These are phyloP conservation scores for Globisporangium yorkense DNA, from an alignment of 352 stramenopile species.

Conservation along the genomic window DNA sequence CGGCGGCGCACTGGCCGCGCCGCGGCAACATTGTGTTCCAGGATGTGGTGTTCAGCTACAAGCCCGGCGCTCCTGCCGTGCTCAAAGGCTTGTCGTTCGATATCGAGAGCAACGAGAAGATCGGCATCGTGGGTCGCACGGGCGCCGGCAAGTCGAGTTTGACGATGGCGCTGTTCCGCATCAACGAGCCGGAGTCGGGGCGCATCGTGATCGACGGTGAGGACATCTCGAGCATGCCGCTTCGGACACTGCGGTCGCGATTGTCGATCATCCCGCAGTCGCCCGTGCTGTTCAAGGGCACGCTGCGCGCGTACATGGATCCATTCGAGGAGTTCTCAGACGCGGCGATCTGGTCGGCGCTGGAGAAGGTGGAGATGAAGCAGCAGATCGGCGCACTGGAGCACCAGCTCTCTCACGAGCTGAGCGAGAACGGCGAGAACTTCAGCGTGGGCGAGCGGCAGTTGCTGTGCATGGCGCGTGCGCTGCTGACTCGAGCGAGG, in stretches of 20 bases:
- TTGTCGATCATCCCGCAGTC: constrained; percentile 19
- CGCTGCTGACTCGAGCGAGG: too few relatives aligned
- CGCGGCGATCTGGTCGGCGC: too few relatives aligned
- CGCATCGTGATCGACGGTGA: neutral
- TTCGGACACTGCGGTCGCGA: constrained; percentile 30
- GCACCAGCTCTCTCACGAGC: too few relatives aligned
- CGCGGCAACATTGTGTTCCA: constrained; percentile 73
- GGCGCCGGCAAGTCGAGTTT: constrained; percentile 86
- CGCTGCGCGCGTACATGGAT: too few relatives aligned
- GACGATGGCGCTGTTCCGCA: constrained; percentile 90
- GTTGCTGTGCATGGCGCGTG: too few relatives aligned
- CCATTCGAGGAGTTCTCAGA: too few relatives aligned
- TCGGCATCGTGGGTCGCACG: constrained; percentile 92
- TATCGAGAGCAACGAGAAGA: constrained; percentile 59
- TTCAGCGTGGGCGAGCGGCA: too few relatives aligned
- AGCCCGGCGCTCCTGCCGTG: constrained; percentile 8
- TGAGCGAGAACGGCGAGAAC: too few relatives aligned
- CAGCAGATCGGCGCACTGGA: too few relatives aligned
- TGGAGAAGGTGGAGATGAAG: too few relatives aligned
- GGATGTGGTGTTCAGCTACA: constrained; percentile 20
- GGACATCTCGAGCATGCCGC: neutral
- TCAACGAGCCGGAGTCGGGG: constrained; percentile 79
- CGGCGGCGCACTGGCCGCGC: constrained; percentile 58
- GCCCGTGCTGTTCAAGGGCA: too few relatives aligned
- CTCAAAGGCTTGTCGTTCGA: constrained; percentile 37